These are phyloP conservation scores for Dimocarpus longan DNA, from an alignment of 345 rosid species.

Conservation along the genomic window DNA sequence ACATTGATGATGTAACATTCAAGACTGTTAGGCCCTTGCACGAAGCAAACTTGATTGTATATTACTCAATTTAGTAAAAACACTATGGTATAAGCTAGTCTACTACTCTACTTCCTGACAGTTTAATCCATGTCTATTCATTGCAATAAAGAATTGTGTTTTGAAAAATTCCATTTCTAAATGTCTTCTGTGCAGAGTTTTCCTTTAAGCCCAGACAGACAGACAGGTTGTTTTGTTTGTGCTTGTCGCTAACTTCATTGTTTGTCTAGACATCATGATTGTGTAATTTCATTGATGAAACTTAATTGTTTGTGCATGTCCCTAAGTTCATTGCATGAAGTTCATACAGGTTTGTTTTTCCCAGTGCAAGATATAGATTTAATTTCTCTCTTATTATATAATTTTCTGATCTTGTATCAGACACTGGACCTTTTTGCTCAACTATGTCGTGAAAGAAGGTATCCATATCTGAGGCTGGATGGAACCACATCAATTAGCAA, in stretches of 20 bases:
- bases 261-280: not conserved
- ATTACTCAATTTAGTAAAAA: not conserved
- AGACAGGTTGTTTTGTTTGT: too few relatives aligned
- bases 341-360: not conserved
- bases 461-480: slow-evolving; percentile 90
- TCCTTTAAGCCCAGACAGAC: not conserved
- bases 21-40: not conserved
- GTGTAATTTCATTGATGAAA: slow-evolving; percentile 2
- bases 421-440: slow-evolving; percentile 97
- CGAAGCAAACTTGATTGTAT: not conserved
- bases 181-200: not conserved
- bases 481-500: slow-evolving; percentile 95
- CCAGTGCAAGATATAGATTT: slow-evolving; percentile 12
- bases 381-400: slow-evolving; percentile 18
- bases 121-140: not conserved
- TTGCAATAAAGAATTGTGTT: not conserved
- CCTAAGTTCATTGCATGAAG: not conserved
- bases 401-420: slow-evolving; percentile 44
- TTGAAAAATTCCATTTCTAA: not conserved
- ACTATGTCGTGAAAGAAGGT: slow-evolving; percentile 96
- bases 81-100: not conserved
- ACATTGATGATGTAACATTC: not conserved
- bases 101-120: not conserved
- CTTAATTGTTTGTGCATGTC: slow-evolving; percentile 7
- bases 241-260: too few relatives aligned